phyloP scores from a whole-genome alignment of 176 grass and related monocot genomes.

The Zoysia pacifica region DNA sequence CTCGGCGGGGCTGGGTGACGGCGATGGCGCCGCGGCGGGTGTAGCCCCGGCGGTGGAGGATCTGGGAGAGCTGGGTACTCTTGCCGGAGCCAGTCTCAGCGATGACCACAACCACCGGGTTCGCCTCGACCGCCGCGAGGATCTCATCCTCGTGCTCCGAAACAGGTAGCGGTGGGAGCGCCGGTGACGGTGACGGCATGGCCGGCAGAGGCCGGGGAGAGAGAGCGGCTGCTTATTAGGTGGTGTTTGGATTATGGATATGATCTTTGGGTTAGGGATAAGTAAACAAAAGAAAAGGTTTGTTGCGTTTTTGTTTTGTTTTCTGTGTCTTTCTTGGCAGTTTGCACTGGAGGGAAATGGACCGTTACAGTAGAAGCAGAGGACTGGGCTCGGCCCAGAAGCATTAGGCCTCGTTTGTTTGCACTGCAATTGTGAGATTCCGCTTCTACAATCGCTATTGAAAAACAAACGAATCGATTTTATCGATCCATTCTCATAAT shows the following conservation, averaged over 20 bases:
- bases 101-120: conserved; percentile 74
- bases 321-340: too few relatives aligned
- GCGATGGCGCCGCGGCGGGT: conserved; percentile 71
- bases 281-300: too few relatives aligned
- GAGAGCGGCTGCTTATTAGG: conserved; percentile 7
- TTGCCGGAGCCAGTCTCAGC: conserved; percentile 95
- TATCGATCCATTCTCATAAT: too few relatives aligned
- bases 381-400: too few relatives aligned
- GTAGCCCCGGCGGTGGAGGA: conserved; percentile 82
- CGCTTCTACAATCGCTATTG: too few relatives aligned
- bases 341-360: too few relatives aligned
- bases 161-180: conserved; percentile 59
- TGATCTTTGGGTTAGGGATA: too few relatives aligned
- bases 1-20: conserved; percentile 88
- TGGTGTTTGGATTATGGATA: not conserved
- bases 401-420: too few relatives aligned
- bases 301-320: too few relatives aligned
- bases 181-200: conserved; percentile 39
- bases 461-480: too few relatives aligned
- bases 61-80: conserved; percentile 97
- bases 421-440: too few relatives aligned
- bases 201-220: not conserved
- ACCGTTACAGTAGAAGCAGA: too few relatives aligned
- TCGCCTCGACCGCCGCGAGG: conserved; percentile 67
- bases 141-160: conserved; percentile 77